Evolutionary conservation across 768 basidiomycete genomes (phyloP), one percentile per base, ranked within the genome.

Genomic region (Hemileccinum rubropunctum): DNA sequence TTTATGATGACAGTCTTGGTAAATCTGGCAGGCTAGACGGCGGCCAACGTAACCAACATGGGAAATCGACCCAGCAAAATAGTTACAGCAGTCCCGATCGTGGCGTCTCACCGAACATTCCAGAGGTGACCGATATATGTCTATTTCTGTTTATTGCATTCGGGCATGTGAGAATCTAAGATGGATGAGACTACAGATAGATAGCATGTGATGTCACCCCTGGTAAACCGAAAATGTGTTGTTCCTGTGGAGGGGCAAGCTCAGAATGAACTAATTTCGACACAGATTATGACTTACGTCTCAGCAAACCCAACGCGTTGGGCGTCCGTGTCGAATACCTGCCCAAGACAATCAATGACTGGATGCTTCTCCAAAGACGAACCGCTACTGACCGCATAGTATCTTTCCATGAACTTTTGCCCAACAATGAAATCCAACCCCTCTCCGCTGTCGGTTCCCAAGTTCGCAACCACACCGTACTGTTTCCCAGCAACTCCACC

Each of bases 371-470:
- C 11, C 4, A 23, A 18, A 15, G 37, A 30, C 17, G 6, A n/a
- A 38, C 6, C 2, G 15, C 18, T 4, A 48, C 56, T 48, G 33
- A 57, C 53, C 18, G 45, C 39, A 44, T 59, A 59, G 21, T 48
- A 59, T 10, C 42, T 50, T 43, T 58, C 57, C 39, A 59, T 55
- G 45, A 59, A 58, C 36, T 48, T 55, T 35, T 55, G 53, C 15
- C 57, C 58, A 21, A 59, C 17, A 35, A 48, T 45, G 34, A 59
- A 58, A n/a, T 52, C 57, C 2, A 55, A 15, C 3, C 58, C 58
- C 18, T 38, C 11, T 4, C 35, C 38, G 12, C 52, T 59, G 27
- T 6, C 1, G 18, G 6, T 9, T 21, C 52, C 52, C 30, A 48
- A 13, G 20, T 33, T 37, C 13, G 2, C n/a, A 13, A 59, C 14